Percentiles rank a stretch among this genome's conserved stretches.
Evolutionary conservation across 441 rosid species (phyloP).

Genomic region (Eruca vesicaria): DNA sequence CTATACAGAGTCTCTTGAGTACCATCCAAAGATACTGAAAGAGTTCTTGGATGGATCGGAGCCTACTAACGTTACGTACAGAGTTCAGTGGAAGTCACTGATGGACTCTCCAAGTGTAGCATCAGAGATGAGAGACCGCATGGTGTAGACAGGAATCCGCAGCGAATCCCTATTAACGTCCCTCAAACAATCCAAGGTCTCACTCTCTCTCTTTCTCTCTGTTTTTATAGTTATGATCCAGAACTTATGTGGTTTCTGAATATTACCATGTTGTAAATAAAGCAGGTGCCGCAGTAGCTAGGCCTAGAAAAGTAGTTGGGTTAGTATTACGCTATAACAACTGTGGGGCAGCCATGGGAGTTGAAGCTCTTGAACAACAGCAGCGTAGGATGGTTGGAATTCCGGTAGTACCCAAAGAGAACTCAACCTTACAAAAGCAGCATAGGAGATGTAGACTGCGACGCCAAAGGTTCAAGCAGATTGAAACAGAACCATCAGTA

Average conservation of each 20-base stretch:
- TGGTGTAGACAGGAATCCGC: constrained; percentile 47
- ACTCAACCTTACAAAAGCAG: constrained; percentile 64
- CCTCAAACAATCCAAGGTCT: constrained; percentile 73
- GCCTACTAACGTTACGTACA: constrained; percentile 92
- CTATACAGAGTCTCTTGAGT: constrained; percentile 72
- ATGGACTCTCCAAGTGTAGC: constrained; percentile 79
- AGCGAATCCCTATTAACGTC: constrained; percentile 80
- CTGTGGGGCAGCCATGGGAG: constrained; percentile 64
- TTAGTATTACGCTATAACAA: constrained; percentile 80
- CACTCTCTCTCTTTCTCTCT: neutral
- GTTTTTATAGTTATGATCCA: too few species aligned
- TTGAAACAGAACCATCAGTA: constrained; percentile 86
- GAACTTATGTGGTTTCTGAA: neutral
- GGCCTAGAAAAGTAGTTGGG: constrained; percentile 92
- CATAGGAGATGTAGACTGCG: constrained; percentile 65
- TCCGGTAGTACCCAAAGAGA: constrained; percentile 76
- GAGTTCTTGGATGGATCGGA: constrained; percentile 85
- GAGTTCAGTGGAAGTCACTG: constrained; percentile 57
- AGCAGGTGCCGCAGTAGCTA: constrained; percentile 61
- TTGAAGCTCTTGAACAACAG: constrained; percentile 72
- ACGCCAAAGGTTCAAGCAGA: constrained; percentile 54
- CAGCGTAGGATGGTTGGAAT: constrained; percentile 65
- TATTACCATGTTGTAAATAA: constrained; percentile 18
- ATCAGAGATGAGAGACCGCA: constrained; percentile 76
- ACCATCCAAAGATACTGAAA: constrained; percentile 90